Percentiles rank a stretch among this genome's conserved stretches.
phyloP scores from a whole-genome alignment of 78 protist species.

The Dictyostelium purpureum region DNA sequence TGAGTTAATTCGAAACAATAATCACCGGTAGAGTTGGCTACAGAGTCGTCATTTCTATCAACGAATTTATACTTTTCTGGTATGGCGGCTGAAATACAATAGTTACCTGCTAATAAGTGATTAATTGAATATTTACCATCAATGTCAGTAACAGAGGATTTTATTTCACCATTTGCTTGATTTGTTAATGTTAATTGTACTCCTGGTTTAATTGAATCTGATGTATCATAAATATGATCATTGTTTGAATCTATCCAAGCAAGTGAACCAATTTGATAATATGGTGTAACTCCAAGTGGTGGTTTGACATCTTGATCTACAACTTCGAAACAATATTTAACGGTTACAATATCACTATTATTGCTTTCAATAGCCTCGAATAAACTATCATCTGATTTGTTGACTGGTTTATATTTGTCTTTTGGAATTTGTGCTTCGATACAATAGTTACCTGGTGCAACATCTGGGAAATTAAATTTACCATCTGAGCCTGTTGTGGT shows the following conservation, averaged over 20 bases:
- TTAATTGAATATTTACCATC: background rate
- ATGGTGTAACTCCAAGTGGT: background rate
- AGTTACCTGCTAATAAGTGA: background rate
- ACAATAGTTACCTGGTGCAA: constrained; percentile 23
- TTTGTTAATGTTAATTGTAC: background rate
- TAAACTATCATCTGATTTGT: background rate
- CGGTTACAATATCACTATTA: too few relatives aligned
- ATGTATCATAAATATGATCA: background rate
- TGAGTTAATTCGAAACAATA: background rate
- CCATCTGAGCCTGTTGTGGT: background rate
- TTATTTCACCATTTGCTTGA: too few relatives aligned
- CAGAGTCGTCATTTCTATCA: background rate
- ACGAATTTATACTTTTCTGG: constrained; percentile 1
- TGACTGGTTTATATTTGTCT: background rate
- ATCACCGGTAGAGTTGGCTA: background rate
- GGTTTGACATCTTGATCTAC: background rate
- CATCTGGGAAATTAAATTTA: background rate
- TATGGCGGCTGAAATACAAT: background rate
- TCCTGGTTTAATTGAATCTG: background rate
- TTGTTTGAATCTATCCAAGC: constrained; percentile 1
- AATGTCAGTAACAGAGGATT: background rate
- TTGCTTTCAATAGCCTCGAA: too few relatives aligned
- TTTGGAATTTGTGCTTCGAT: background rate
- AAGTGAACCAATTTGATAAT: background rate
- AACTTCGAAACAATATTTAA: background rate